Conservation (phyloP, 768 basidiomycete species). For the Russula sp. region DNA sequence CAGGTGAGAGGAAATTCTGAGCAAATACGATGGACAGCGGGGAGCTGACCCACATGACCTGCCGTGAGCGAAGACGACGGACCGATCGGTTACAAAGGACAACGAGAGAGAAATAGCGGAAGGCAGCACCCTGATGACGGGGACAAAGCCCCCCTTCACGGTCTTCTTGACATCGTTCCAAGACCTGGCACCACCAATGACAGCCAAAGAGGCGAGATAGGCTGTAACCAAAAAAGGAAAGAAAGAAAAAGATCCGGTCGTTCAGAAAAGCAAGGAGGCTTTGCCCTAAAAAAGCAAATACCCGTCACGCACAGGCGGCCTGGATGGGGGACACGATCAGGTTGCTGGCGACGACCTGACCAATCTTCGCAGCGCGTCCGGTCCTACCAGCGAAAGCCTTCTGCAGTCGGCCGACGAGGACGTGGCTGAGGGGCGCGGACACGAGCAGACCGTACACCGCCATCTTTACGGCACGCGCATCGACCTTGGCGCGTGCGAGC, state of each 20-base stretch:
- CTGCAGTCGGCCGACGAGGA: slow-evolving; percentile 66
- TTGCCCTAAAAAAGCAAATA: background rate
- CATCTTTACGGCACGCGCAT: slow-evolving; percentile 76
- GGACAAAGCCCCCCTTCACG: slow-evolving; percentile 65
- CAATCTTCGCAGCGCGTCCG: slow-evolving; percentile 54
- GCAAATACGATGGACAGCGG: slow-evolving; percentile 71
- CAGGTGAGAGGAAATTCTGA: slow-evolving; percentile 72
- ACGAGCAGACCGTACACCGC: slow-evolving; percentile 76
- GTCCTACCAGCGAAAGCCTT: slow-evolving; percentile 72
- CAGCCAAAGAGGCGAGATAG: slow-evolving; percentile 72
- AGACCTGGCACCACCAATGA: slow-evolving; percentile 76
- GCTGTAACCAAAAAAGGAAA: slow-evolving; percentile 34
- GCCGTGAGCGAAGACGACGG: background rate
- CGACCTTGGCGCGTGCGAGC: slow-evolving; percentile 53
- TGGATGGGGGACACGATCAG: slow-evolving; percentile 73
- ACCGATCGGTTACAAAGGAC: background rate
- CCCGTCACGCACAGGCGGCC: slow-evolving; percentile 45
- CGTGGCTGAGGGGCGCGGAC: slow-evolving; percentile 76
- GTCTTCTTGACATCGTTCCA: slow-evolving; percentile 57
- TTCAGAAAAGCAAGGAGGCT: too few species aligned
- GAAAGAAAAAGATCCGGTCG: too few species aligned
- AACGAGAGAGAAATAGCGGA: background rate
- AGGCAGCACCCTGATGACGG: slow-evolving; percentile 55
- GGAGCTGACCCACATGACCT: slow-evolving; percentile 79
- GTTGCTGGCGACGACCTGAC: slow-evolving; percentile 71